phyloP scores from a whole-genome alignment of 202 grass and related monocot genomes.

The Schoenoplectus tabernaemontani region DNA sequence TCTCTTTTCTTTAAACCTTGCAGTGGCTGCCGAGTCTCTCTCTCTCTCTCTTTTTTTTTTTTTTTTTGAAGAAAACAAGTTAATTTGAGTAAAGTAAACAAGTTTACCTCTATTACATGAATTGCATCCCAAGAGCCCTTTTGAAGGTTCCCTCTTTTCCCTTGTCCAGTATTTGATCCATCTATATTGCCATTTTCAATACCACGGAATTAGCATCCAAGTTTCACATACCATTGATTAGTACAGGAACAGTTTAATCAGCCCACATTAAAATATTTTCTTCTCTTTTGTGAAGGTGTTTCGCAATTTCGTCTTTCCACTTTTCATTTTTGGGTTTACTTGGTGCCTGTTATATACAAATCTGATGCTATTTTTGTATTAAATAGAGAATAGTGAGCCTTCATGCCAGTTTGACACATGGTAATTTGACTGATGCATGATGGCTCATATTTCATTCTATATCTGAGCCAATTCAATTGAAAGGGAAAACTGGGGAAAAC shows the following conservation, averaged over 20 bases:
- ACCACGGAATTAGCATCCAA: not conserved
- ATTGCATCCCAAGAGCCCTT: constrained; percentile 94
- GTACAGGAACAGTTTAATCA: not conserved
- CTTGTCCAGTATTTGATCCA: constrained; percentile 45
- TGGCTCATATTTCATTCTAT: not conserved
- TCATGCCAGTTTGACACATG: not conserved
- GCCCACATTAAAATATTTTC: not conserved
- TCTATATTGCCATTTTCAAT: constrained; percentile 36
- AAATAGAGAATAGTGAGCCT: not conserved
- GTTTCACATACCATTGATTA: not conserved
- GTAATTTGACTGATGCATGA: not conserved
- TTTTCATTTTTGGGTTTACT: not conserved
- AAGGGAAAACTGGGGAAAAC: not conserved
- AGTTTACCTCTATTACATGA: constrained; percentile 89
- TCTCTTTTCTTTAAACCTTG: no score
- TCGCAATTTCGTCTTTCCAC: not conserved
- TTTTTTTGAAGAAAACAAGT: not conserved
- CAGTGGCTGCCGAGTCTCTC: no score
- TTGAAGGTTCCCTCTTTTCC: constrained; percentile 71
- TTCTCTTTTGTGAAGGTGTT: not conserved
- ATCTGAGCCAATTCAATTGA: not conserved
- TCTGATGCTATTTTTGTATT: not conserved
- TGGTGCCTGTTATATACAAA: not conserved
- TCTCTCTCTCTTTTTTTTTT: no score
- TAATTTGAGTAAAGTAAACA: constrained; percentile 17